Evolutionary conservation across 345 rosid genomes (phyloP), one percentile per base, ranked within the genome.

Genomic region (Nasturtium officinale): DNA sequence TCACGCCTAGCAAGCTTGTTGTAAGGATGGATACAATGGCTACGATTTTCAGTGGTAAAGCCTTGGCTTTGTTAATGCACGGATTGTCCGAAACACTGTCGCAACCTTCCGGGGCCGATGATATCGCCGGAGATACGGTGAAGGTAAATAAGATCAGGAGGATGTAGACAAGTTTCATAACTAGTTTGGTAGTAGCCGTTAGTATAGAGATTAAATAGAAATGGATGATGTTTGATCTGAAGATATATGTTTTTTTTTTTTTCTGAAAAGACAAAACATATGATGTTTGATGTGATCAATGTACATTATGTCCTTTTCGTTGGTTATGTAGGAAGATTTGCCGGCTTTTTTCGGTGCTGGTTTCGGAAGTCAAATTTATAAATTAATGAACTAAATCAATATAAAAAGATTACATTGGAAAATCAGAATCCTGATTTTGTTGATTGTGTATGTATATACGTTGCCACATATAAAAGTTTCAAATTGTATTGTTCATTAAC

Each of bases 1-100:
- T 56, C 0, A 90, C 92, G 21, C 96, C 95, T n/a, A 90, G 65
- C 66, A 90, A 45, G 69, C 96, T 92, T 9, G 92, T 61, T 2
- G 84, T 53, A 15, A 90, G 40, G 15, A 87, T 89, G 9, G 87
- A 52, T 7, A 71, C 68, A 8, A 86, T 82, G 64, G 96, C 96
- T 17, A 89, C 71, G 53, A 89, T 76, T 74, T 89, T 89, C 2
- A 87, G 83, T 12, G 87, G 69, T 59, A 83, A 53, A 1, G 96
- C 87, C 75, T 75, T 78, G 8, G 75, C 64, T 78, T 86, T 87
- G 77, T 86, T 38, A 54, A 72, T 74, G 78, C 96, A 89, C 0
- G 78, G 51, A 21, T 69, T 61, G 0, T 35, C 59, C 17, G 54
- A 30, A 21, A 65, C 82, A 4, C 26, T 51, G 2, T 69, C 26